Base-by-base conservation (phyloP, 345 rosid genomes). In the Microthlaspi erraticum region DNA sequence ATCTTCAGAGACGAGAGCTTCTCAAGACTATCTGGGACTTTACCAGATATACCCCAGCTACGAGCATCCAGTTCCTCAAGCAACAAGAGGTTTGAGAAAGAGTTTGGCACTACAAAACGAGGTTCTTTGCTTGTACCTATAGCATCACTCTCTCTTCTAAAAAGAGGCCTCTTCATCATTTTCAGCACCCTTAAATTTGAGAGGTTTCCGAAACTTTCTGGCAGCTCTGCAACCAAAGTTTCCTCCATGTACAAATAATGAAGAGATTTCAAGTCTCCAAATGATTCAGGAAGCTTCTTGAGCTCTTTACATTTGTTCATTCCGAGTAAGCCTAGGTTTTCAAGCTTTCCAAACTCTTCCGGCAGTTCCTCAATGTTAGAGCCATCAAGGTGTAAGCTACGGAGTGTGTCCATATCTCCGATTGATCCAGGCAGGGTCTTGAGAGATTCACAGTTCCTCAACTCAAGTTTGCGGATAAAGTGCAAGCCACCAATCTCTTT, bases 21-120 rank as follows among this genome's bases (percentile, higher is more conserved):
- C 56, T 36, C 72, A 10, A 76, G 2, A 39, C 0, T 62, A 64
- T 71, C 80, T 1, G 57, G 72, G 38, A 76, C 17, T 10, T 59
- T 71, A 39, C 80, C 80, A 0, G 9, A 13, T 62, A 76, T 76
- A 11, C 66, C 6, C 52, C 74, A 76, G 14, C 71, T 33, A 0
- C 71, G 53, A 70, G 76, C 80, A 58, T 76, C 68, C 1, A 76
- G 11, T 7, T 76, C 50, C 33, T 76, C 80, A 39, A 76, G 76
- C 38, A 1, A 20, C 56, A 3, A 4, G 32, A 76, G 76, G 23
- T 71, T 76, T 57, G 80, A 76, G 36, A 70, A 76, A 49, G 76
- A 57, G 36, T 56, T 12, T 42, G 80, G 44, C 23, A 76, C 17
- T 11, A 55, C 44, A 33, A 63, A 63, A 63, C 8, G 14, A 46